Conservation (phyloP, 495 filamentous ascomycete genomes). For the Podospora pseudocomata region DNA sequence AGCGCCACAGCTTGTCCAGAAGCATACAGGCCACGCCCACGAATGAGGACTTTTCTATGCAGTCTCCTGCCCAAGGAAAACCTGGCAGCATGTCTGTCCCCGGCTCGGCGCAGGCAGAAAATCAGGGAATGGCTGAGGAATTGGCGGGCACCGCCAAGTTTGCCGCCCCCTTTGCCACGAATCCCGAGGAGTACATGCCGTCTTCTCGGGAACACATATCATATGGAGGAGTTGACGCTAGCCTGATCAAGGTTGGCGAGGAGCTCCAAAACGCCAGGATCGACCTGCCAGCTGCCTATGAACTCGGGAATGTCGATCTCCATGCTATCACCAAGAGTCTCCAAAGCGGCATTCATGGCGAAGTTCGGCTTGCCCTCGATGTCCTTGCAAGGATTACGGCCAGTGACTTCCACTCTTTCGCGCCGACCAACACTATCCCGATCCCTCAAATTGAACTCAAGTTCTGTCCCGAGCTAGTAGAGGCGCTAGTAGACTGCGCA, state of each 20-base stretch:
- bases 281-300: conserved; percentile 66
- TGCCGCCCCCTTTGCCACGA: conserved; percentile 31
- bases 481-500: conserved; percentile 83
- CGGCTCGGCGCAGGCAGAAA: conserved; percentile 31
- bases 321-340: conserved; percentile 87
- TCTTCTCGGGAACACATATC: conserved; percentile 57
- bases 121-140: conserved; percentile 28
- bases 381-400: conserved; percentile 57
- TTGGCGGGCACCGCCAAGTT: conserved; percentile 27
- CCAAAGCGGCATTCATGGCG: conserved; percentile 85
- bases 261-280: conserved; percentile 64
- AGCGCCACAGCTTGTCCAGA: conserved; percentile 42
- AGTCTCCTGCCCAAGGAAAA: conserved; percentile 41
- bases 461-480: conserved; percentile 82
- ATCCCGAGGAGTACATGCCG: conserved; percentile 55
- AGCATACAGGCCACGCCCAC: conserved; percentile 40
- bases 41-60: conserved; percentile 39
- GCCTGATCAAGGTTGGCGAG: conserved; percentile 56
- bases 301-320: conserved; percentile 84
- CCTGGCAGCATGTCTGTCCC: conserved; percentile 35
- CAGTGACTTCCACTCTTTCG: conserved; percentile 48
- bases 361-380: conserved; percentile 84
- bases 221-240: conserved; percentile 63
- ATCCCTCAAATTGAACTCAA: conserved; percentile 49
- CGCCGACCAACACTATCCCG: conserved; percentile 17